Conservation (phyloP, 2,329 filamentous ascomycete genomes). For the Talaromyces atroroseus region DNA sequence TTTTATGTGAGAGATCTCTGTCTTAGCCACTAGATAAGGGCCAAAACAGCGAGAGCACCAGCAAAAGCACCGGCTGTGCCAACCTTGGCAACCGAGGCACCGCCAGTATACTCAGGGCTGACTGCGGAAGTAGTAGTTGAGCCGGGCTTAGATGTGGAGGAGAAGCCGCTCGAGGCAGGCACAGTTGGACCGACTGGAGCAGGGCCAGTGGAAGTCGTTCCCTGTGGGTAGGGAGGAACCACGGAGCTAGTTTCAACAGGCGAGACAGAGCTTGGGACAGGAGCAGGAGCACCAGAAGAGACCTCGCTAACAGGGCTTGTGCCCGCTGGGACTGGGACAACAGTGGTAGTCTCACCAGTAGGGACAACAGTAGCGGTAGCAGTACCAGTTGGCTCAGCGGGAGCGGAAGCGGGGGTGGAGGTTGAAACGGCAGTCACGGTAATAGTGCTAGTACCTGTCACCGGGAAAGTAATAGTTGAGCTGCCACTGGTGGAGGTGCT, state of each 20-base stretch:
- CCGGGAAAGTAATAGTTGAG: constrained; percentile 9
- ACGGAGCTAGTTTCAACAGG: not conserved
- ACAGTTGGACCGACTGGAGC: not conserved
- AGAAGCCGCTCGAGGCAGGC: not conserved
- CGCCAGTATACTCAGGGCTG: constrained; percentile 7
- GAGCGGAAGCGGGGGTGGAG: constrained; percentile 2
- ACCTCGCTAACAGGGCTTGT: not conserved
- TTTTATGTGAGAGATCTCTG: not conserved
- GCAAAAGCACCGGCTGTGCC: not conserved
- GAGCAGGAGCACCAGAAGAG: not conserved
- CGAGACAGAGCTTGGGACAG: not conserved
- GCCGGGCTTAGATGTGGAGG: constrained; percentile 2
- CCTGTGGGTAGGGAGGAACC: not conserved
- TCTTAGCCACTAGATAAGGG: constrained; percentile 2
- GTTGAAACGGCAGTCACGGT: constrained; percentile 11
- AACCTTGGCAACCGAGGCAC: constrained; percentile 7
- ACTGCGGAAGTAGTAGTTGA: constrained; percentile 2
- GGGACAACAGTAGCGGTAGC: not conserved
- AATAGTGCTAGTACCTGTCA: constrained; percentile 14
- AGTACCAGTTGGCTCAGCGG: not conserved
- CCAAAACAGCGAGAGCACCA: constrained; percentile 6
- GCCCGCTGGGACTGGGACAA: not conserved
- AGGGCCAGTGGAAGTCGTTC: not conserved
- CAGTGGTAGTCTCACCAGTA: not conserved
- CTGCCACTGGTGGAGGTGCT: constrained; percentile 10